Conservation (phyloP, 495 filamentous ascomycete genomes). For the Neurospora tetraspora region DNA sequence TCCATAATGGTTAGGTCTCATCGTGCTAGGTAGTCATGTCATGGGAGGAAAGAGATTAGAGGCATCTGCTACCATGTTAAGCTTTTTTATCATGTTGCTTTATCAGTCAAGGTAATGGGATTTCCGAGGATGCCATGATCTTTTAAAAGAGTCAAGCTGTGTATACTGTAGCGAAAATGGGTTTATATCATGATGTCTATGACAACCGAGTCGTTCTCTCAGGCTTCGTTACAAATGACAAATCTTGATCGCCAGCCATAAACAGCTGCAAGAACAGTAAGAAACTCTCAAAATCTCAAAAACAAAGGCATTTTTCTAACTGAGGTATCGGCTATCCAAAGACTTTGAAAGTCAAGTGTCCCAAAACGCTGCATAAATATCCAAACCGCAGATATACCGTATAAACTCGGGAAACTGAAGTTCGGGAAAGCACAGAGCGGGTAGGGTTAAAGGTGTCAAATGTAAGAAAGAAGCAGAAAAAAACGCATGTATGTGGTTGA, state of each 20-base stretch:
- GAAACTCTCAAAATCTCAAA: not conserved
- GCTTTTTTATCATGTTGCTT: not conserved
- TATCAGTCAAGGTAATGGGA: not conserved
- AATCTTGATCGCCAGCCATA: not conserved
- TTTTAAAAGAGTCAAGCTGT: not conserved
- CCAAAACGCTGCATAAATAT: not conserved
- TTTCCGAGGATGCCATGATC: not conserved
- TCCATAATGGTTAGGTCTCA: not conserved
- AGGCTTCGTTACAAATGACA: not conserved
- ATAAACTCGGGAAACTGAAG: too few relatives aligned
- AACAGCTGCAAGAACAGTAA: not conserved
- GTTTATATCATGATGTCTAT: slow-evolving; percentile 1
- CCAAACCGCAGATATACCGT: not conserved
- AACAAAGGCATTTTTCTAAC: not conserved
- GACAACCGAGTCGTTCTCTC: not conserved
- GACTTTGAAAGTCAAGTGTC: not conserved
- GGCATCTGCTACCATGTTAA: not conserved
- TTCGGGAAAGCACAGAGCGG: too few relatives aligned
- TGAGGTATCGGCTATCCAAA: not conserved
- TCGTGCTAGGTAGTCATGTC: not conserved
- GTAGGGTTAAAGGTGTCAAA: too few relatives aligned
- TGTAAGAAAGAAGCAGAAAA: too few relatives aligned
- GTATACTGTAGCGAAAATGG: slow-evolving; percentile 6
- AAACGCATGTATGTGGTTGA: too few relatives aligned
- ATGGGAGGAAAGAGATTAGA: not conserved